Evolutionary conservation across 73 alveolate species (phyloP), one percentile per base, ranked within the genome.

Genomic region (Symbiodinium natans): DNA sequence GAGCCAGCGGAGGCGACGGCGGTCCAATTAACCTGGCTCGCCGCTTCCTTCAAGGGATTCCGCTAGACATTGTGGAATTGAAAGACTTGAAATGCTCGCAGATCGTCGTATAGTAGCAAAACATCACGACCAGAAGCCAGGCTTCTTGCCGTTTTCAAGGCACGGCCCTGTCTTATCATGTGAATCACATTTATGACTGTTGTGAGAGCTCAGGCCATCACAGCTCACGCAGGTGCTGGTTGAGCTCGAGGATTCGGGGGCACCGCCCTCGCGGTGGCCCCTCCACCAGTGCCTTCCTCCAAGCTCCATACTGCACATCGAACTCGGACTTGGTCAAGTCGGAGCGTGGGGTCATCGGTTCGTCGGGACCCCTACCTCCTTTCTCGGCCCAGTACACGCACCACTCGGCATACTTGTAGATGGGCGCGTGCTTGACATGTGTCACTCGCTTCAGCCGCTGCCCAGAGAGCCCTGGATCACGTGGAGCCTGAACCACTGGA

Each of bases 301-400:
- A 90, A 90, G 97, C 97, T 25, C 94, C 94, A 41, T 87, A 87
- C 68, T 90, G 97, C 46, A 90, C 80, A 31, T 90, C 97, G n/a
- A 90, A 90, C 97, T 90, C 97, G 40, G 97, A 90, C 38, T 90
- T 90, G 29, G 97, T 90, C 89, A 90, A 90, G 52, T 90, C 97
- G 33, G 97, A 90, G 88, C 97, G 97, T n/a, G 97, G 97, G 36
- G 97, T 90, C 88, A 73, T 73, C 3, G 97, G 97, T n/a, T 90
- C 97, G 17, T 38, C 48, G 27, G 97, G 29, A 41, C 52, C 80
- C 89, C 97, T 40, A 11, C 94, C 94, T 17, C 97, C 97, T n/a
- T 68, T 27, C 54, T 73, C 86, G n/a, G 43, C 33, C 97, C 97
- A 90, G 39, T 90, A 52, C 25, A 80, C 43, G 39, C 89, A 71